These are phyloP conservation scores for Melampsora abietis-canadensis DNA, from an alignment of 1,284 basidiomycete species.

Conservation along the genomic window DNA sequence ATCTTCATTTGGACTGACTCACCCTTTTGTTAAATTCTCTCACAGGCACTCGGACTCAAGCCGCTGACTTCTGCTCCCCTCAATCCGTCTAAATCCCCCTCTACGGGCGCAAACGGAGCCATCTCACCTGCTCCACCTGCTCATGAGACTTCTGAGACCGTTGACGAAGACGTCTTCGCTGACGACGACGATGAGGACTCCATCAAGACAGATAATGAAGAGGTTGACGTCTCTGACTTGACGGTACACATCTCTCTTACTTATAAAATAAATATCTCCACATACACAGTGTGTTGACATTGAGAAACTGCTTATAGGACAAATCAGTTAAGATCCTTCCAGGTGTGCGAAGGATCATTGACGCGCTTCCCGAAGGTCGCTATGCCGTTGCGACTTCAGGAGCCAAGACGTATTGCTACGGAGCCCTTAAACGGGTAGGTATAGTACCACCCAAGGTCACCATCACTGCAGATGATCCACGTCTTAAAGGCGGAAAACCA, in stretches of 20 bases:
- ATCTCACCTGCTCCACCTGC: not conserved
- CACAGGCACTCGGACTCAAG: conserved; percentile 41
- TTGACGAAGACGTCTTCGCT: conserved; percentile 56
- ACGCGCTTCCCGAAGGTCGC: conserved; percentile 64
- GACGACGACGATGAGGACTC: conserved; percentile 61
- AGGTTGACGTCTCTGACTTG: conserved; percentile 59
- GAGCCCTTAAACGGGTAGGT: conserved; percentile 69
- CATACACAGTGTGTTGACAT: not conserved
- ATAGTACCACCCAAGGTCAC: conserved; percentile 69
- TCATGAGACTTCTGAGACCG: conserved; percentile 54
- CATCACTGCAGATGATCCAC: conserved; percentile 71
- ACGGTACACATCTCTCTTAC: conserved; percentile 44
- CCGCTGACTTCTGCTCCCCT: conserved; percentile 48
- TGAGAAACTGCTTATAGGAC: conserved; percentile 41
- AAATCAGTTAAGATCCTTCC: conserved; percentile 65
- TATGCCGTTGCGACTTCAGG: conserved; percentile 75
- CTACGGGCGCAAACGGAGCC: not conserved
- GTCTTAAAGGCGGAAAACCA: conserved; percentile 53
- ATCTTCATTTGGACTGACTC: conserved; percentile 53
- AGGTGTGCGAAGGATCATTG: conserved; percentile 67
- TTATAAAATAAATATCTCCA: conserved; percentile 36
- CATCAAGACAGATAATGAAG: conserved; percentile 47
- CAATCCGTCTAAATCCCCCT: conserved; percentile 51
- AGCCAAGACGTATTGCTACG: conserved; percentile 66
- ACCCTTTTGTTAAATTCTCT: conserved; percentile 3